A percentile compares a stretch with the other conserved stretches of the same genome.
phyloP scores from a whole-genome alignment of 1,139 yeast species.

The Hemisphaericaspora lyxosophila region DNA sequence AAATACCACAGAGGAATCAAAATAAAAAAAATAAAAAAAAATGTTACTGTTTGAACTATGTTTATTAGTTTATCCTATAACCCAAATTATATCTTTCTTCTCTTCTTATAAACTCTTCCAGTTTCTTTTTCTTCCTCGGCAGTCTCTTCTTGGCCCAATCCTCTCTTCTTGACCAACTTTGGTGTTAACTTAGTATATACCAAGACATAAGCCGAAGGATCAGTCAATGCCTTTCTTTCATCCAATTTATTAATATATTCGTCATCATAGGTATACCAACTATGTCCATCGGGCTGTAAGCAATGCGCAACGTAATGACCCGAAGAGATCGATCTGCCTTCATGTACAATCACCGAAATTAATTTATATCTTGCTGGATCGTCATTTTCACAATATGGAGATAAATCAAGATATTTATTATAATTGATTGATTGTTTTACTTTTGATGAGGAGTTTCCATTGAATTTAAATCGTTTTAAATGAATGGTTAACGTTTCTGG shows the following conservation, averaged over 20 bases:
- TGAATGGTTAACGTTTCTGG: constrained; percentile 89
- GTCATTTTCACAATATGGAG: constrained; percentile 52
- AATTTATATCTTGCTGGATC: constrained; percentile 66
- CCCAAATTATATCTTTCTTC: constrained; percentile 3
- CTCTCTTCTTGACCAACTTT: constrained; percentile 11
- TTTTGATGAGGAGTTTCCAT: constrained; percentile 73
- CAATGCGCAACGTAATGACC: constrained; percentile 95
- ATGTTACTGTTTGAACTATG: too few relatives aligned
- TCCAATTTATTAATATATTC: constrained; percentile 76
- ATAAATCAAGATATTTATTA: constrained; percentile 72
- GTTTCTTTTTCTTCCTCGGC: neutral
- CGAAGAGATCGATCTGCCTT: constrained; percentile 86
- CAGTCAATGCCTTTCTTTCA: constrained; percentile 72
- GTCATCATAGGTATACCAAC: constrained; percentile 94
- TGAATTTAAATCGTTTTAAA: constrained; percentile 85
- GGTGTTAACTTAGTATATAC: constrained; percentile 74
- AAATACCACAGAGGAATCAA: too few relatives aligned
- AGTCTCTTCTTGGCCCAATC: neutral
- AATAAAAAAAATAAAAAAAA: too few relatives aligned
- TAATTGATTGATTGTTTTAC: constrained; percentile 84
- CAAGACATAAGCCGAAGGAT: constrained; percentile 87
- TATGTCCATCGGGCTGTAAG: constrained; percentile 76
- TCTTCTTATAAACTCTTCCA: constrained; percentile 2
- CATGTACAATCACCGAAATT: constrained; percentile 87
- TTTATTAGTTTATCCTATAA: neutral